A percentile compares a stretch with the other conserved stretches of the same genome.
Evolutionary conservation across 2,329 filamentous ascomycete species (phyloP).

Genomic region (Stagonosporopsis cucurbitacearum): DNA sequence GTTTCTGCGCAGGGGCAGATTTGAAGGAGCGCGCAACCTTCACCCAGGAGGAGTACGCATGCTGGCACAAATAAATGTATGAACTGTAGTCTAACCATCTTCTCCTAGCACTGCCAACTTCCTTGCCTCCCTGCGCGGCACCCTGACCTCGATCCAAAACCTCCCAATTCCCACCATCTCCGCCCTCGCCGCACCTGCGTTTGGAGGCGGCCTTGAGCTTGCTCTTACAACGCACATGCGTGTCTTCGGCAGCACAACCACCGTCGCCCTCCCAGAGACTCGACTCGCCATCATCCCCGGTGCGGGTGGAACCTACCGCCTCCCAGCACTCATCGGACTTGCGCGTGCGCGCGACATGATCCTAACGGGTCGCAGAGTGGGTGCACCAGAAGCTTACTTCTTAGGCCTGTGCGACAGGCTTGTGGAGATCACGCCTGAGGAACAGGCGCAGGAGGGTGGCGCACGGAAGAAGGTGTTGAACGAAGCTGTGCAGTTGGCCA

Average conservation of each 20-base stretch:
- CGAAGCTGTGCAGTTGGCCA: conserved; percentile 78
- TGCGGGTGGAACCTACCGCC: conserved; percentile 88
- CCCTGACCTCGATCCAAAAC: conserved; percentile 73
- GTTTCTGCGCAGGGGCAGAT: conserved; percentile 94
- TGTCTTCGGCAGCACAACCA: conserved; percentile 79
- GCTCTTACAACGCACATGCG: conserved; percentile 89
- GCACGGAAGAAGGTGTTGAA: conserved; percentile 73
- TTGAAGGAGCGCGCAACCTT: conserved; percentile 86
- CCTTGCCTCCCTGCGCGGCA: conserved; percentile 75
- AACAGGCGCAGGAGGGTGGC: conserved; percentile 55
- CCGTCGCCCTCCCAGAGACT: conserved; percentile 87
- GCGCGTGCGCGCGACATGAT: conserved; percentile 87
- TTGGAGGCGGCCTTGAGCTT: conserved; percentile 93
- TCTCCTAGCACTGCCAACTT: conserved; percentile 76
- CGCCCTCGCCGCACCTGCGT: conserved; percentile 82
- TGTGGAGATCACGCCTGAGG: conserved; percentile 74
- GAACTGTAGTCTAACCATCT: conserved; percentile 17
- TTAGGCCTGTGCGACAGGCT: conserved; percentile 89
- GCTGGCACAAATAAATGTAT: background rate
- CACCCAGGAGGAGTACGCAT: conserved; percentile 73
- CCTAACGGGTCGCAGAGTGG: conserved; percentile 85
- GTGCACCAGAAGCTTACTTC: conserved; percentile 86
- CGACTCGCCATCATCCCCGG: conserved; percentile 93
- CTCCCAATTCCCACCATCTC: conserved; percentile 91
- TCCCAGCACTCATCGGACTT: conserved; percentile 81